A percentile compares a stretch with the other conserved stretches of the same genome.
Conservation (phyloP, 768 basidiomycete species). For the Hypholoma sublateritium region DNA sequence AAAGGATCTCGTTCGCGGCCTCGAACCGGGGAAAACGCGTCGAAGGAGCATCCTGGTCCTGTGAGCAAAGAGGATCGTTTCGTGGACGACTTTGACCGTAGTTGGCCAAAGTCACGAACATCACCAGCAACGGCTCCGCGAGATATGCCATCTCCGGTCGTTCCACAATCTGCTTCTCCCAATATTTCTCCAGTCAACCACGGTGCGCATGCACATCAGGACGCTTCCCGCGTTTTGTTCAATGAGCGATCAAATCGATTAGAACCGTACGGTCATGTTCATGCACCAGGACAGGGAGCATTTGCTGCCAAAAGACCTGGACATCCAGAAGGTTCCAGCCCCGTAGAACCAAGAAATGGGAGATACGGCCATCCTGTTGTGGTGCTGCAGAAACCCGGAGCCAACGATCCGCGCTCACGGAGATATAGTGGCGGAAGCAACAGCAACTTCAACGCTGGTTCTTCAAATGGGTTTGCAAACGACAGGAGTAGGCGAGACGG, state of each 20-base stretch:
- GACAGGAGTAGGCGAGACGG: constrained; percentile 34
- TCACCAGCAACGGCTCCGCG: constrained; percentile 43
- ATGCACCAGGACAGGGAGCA: constrained; percentile 40
- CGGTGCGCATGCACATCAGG: constrained; percentile 47
- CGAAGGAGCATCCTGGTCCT: constrained; percentile 32
- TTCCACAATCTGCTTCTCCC: constrained; percentile 27
- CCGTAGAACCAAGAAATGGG: constrained; percentile 44
- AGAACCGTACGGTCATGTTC: constrained; percentile 73
- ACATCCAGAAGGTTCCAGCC: constrained; percentile 39
- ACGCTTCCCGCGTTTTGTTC: constrained; percentile 79
- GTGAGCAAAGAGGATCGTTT: constrained; percentile 88
- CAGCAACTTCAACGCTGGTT: constrained; percentile 21
- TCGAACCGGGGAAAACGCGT: constrained; percentile 22
- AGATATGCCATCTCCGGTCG: constrained; percentile 34
- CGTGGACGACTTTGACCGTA: constrained; percentile 92
- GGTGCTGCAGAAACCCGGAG: constrained; percentile 56
- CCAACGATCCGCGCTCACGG: constrained; percentile 27
- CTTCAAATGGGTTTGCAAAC: constrained; percentile 19
- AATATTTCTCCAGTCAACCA: constrained; percentile 25
- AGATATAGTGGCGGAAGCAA: constrained; percentile 35
- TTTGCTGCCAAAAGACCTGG: constrained; percentile 43
- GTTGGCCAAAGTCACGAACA: constrained; percentile 80
- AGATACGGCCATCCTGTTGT: constrained; percentile 50
- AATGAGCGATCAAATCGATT: constrained; percentile 91
- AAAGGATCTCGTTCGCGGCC: neutral